Conservation (phyloP, 2,329 filamentous ascomycete genomes). For the Lithohypha guttulata region DNA sequence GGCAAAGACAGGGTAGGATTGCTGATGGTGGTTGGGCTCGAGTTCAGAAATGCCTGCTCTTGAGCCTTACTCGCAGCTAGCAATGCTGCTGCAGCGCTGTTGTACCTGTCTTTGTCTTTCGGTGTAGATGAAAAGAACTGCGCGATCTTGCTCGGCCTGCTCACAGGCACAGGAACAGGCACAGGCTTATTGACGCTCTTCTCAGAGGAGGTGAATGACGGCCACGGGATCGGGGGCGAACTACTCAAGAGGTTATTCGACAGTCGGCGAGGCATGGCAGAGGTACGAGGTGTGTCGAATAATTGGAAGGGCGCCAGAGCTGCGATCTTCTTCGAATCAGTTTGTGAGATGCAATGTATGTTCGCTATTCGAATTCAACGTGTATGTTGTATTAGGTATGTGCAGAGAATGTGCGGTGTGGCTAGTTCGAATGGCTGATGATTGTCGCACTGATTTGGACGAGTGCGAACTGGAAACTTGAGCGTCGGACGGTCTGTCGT, state of each 20-base stretch:
- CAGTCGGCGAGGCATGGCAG: conserved; percentile 52
- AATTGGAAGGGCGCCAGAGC: neutral
- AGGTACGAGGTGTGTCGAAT: neutral
- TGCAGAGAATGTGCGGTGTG: no score
- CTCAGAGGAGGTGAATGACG: conserved; percentile 38
- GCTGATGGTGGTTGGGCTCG: conserved; percentile 50
- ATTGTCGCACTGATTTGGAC: no score
- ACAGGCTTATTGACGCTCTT: conserved; percentile 37
- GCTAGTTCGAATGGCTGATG: no score
- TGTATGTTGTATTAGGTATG: no score
- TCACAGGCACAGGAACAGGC: conserved; percentile 38
- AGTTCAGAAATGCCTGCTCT: conserved; percentile 52
- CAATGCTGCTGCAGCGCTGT: conserved; percentile 46
- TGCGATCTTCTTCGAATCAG: neutral
- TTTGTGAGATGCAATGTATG: no score
- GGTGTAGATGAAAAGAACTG: conserved; percentile 75
- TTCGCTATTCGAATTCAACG: no score
- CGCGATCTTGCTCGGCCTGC: conserved; percentile 64
- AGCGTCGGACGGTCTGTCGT: no score
- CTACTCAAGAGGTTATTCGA: conserved; percentile 48
- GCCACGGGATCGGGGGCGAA: conserved; percentile 38
- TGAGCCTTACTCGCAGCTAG: conserved; percentile 54
- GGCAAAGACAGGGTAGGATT: conserved; percentile 68
- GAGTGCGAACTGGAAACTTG: no score
- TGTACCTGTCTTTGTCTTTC: conserved; percentile 56